Evolutionary conservation across 2,329 filamentous ascomycete genomes (phyloP).

Genomic region (Didymellaceae sp.): DNA sequence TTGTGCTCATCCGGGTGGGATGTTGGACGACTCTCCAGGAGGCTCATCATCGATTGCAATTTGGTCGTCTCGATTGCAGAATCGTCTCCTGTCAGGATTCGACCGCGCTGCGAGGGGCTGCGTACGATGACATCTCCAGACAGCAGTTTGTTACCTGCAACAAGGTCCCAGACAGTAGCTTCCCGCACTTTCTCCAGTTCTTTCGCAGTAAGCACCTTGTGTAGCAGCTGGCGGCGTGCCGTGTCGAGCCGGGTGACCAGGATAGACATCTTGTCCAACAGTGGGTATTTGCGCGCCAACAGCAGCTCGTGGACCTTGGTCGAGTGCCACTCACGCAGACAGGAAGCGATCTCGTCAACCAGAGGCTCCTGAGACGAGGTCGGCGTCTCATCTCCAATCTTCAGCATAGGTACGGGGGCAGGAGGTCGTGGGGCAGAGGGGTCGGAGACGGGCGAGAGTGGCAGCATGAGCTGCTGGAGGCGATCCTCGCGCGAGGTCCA

Average conservation of each 20-base stretch:
- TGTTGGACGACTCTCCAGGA: slow-evolving; percentile 82
- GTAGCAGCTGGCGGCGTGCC: slow-evolving; percentile 85
- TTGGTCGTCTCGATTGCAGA: slow-evolving; percentile 90
- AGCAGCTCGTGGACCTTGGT: slow-evolving; percentile 94
- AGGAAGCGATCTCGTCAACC: slow-evolving; percentile 97
- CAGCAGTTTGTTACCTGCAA: slow-evolving; percentile 91
- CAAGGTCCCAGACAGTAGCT: slow-evolving; percentile 93
- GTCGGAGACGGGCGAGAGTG: slow-evolving; percentile 57
- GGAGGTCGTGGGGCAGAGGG: slow-evolving; percentile 76
- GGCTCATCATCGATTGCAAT: slow-evolving; percentile 93
- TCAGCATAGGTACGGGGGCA: slow-evolving; percentile 94
- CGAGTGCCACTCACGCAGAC: slow-evolving; percentile 96
- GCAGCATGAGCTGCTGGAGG: slow-evolving; percentile 48
- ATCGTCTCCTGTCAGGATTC: slow-evolving; percentile 89
- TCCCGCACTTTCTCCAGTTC: slow-evolving; percentile 84
- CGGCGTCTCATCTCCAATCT: slow-evolving; percentile 95
- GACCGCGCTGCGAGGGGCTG: slow-evolving; percentile 80
- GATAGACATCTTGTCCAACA: slow-evolving; percentile 79
- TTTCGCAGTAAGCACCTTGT: slow-evolving; percentile 87
- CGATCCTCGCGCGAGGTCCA: slow-evolving; percentile 50
- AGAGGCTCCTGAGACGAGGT: slow-evolving; percentile 87
- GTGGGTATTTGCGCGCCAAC: slow-evolving; percentile 79
- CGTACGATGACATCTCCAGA: slow-evolving; percentile 94
- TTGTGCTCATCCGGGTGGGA: slow-evolving; percentile 71
- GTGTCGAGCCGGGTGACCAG: slow-evolving; percentile 85